Evolutionary conservation across 108 stramenopile genomes (phyloP).

Genomic region (Nitzschia putrida): DNA sequence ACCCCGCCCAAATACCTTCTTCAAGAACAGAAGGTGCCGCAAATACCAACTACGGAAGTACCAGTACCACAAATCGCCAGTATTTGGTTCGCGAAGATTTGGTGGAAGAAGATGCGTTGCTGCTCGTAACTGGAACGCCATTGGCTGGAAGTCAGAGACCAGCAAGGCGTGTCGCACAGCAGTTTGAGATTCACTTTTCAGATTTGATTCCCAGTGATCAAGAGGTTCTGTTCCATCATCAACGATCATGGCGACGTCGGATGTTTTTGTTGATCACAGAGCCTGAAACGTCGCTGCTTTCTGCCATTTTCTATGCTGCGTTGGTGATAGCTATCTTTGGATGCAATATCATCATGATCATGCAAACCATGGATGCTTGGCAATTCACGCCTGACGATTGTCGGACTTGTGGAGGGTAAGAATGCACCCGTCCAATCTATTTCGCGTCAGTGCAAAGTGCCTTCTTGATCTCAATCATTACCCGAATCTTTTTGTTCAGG

Average conservation of each 20-base stretch:
- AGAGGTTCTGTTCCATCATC: background rate
- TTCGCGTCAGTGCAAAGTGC: background rate
- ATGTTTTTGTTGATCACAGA: slow-evolving; percentile 66
- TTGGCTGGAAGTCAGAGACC: too few relatives aligned
- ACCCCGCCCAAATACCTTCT: too few relatives aligned
- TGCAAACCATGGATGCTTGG: slow-evolving; percentile 62
- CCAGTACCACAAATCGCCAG: too few relatives aligned
- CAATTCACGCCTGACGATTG: slow-evolving; percentile 59
- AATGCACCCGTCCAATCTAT: background rate
- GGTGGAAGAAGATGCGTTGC: too few relatives aligned
- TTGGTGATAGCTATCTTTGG: slow-evolving; percentile 52
- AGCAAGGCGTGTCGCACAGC: too few relatives aligned
- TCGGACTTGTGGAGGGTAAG: slow-evolving; percentile 42
- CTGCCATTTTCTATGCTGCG: slow-evolving; percentile 50
- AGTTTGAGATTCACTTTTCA: background rate
- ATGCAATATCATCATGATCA: slow-evolving; percentile 58
- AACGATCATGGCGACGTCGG: slow-evolving; percentile 38
- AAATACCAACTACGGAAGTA: too few relatives aligned
- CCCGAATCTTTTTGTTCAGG: background rate
- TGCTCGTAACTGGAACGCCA: too few relatives aligned
- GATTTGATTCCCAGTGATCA: slow-evolving; percentile 8
- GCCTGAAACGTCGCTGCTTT: slow-evolving; percentile 48
- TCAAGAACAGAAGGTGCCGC: too few relatives aligned
- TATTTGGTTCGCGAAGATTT: too few relatives aligned
- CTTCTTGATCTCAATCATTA: background rate